phyloP scores from a whole-genome alignment of 306 rosid species.

The Sicyos edulis region DNA sequence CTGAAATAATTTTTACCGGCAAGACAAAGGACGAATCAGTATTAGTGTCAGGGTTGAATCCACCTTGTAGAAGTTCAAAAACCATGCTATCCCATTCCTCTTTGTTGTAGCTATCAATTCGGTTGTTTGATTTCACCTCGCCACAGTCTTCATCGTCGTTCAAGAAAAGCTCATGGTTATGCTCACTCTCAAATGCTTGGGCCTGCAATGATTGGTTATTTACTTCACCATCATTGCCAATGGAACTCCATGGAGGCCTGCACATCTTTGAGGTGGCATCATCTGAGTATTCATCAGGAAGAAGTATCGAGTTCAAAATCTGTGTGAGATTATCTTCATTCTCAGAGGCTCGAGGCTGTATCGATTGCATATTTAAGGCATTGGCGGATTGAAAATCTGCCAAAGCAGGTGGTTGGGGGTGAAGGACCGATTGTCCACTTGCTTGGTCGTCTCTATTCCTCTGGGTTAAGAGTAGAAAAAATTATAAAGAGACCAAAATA shows the following conservation, averaged over 20 bases:
- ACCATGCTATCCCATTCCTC: slow-evolving; percentile 21
- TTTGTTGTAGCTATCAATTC: neutral
- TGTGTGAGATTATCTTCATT: slow-evolving; percentile 18
- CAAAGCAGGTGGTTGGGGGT: neutral
- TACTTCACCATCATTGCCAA: slow-evolving; percentile 15
- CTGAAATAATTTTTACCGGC: neutral
- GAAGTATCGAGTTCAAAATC: slow-evolving; percentile 11
- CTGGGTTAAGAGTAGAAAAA: neutral
- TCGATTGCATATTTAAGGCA: neutral
- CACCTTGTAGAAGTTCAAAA: slow-evolving; percentile 14
- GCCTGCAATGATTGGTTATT: neutral
- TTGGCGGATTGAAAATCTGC: neutral
- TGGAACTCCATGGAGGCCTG: neutral
- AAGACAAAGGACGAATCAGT: slow-evolving; percentile 22
- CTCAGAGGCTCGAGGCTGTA: slow-evolving; percentile 3
- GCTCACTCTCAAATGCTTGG: slow-evolving; percentile 20
- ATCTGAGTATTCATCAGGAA: neutral
- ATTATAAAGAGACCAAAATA: neutral
- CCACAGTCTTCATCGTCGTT: neutral
- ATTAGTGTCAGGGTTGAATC: slow-evolving; percentile 33
- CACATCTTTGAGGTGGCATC: slow-evolving; percentile 21
- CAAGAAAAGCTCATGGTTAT: slow-evolving; percentile 11
- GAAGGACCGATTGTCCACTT: neutral
- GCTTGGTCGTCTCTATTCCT: neutral
- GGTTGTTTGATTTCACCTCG: slow-evolving; percentile 12